Conservation (phyloP, 2,329 filamentous ascomycete genomes). For the Pseudocercospora fuligena region DNA sequence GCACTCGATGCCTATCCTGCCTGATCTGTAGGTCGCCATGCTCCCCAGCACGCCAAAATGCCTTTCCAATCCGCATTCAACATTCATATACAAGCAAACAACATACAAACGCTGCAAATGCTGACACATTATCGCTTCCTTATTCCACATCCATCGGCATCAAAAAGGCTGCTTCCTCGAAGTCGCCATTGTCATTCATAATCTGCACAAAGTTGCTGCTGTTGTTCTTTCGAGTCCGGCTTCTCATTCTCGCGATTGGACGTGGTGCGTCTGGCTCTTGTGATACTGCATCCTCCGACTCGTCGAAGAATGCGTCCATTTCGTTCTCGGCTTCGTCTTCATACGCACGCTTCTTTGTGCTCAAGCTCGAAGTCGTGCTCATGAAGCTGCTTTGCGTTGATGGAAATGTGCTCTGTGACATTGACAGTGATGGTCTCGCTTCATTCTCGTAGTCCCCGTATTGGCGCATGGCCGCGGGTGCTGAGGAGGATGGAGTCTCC, state of each 20-base stretch:
- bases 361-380: slow-evolving; percentile 1
- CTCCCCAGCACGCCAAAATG: not conserved
- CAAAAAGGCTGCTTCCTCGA: slow-evolving; percentile 70
- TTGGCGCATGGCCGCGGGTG: slow-evolving; percentile 28
- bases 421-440: slow-evolving; percentile 32
- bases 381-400: slow-evolving; percentile 47
- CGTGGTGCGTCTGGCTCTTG: slow-evolving; percentile 11
- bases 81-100: not conserved
- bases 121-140: not conserved
- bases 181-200: slow-evolving; percentile 57
- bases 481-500: slow-evolving; percentile 39
- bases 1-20: not conserved
- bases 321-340: slow-evolving; percentile 44
- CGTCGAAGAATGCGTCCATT: slow-evolving; percentile 42
- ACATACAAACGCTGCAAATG: not conserved
- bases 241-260: slow-evolving; percentile 37
- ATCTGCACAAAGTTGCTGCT: slow-evolving; percentile 44
- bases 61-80: not conserved
- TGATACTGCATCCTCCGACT: slow-evolving; percentile 23
- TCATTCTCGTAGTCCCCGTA: slow-evolving; percentile 15
- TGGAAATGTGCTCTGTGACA: slow-evolving; percentile 44
- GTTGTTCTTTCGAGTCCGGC: slow-evolving; percentile 38
- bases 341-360: slow-evolving; percentile 39
- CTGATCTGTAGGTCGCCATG: not conserved
- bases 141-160: slow-evolving; percentile 34